Base-by-base conservation (phyloP, 1,284 basidiomycete species). In the Bondarzewia mesenterica region DNA sequence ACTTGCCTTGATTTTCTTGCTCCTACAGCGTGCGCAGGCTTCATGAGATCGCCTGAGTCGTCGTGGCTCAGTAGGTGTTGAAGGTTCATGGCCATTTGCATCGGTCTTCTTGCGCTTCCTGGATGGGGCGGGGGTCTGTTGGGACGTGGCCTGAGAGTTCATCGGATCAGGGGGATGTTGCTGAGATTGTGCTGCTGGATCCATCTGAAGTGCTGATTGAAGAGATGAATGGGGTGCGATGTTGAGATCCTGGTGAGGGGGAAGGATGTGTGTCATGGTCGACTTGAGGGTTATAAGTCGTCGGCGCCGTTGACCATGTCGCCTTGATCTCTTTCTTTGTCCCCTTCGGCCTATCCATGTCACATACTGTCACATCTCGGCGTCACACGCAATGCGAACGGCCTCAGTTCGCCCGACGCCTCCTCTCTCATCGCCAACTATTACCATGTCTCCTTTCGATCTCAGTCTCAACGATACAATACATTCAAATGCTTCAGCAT, bases 1-100 rank as follows among this genome's bases (percentile, higher is more conserved):
- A 85, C 84, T 81, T 85, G 82, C 88, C 85, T 90, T 90, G 70
- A 89, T 90, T 82, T 89, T 89, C 78, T 90, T 89, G 70, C 82
- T 85, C 75, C 88, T 84, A 75, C 88, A 90, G 63, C 88, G 78
- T 56, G 86, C 82, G 73, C 87, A 90, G 54, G 87, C 87, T 68
- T 90, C 88, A 71, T 90, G 87, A 58, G 86, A 89, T 60, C 88
- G 80, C 58, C 87, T 74, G 59, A 90, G 75, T 51, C 87, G 78
- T 59, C 87, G 77, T 44, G 85, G 83, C 63, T 88, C 85, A 50
- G 79, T 74, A 46, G 76, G 67, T 23, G 74, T 63, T 36, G 67
- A 50, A 47, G 68, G 66, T 35, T 82, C 80, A 45, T 81, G 82
- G 18, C 71, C 70, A 21, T 69, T 70, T 4, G 67, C 65, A 51